phyloP scores from a whole-genome alignment of 345 rosid genomes.

The Triadica sebifera region DNA sequence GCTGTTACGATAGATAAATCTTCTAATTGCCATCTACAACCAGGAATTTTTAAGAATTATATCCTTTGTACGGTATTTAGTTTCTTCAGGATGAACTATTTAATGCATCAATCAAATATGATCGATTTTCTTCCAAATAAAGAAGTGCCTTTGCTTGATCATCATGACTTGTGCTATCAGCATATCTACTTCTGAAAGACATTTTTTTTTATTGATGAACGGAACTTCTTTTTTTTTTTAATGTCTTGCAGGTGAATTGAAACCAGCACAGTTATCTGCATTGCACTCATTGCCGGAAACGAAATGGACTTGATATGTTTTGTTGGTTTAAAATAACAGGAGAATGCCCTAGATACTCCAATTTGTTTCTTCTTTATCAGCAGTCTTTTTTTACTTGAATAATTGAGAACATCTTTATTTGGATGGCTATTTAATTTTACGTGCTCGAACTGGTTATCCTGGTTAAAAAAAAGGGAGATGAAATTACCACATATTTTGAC shows the following conservation, averaged over 20 bases:
- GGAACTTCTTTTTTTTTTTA: not conserved
- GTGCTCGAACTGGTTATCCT: not conserved
- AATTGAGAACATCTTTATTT: not conserved
- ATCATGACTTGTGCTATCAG: not conserved
- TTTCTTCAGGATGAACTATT: not conserved
- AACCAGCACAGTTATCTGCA: not conserved
- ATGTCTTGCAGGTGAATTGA: constrained; percentile 10
- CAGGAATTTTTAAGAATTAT: not conserved
- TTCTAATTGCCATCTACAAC: not conserved
- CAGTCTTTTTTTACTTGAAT: constrained; percentile 3
- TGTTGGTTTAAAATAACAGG: constrained; percentile 6
- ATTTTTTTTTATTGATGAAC: no score
- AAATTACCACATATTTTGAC: not conserved
- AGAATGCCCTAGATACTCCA: constrained; percentile 12
- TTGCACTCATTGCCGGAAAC: not conserved
- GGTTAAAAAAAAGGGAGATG: no score
- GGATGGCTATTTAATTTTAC: not conserved
- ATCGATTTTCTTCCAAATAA: not conserved
- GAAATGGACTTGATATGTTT: not conserved
- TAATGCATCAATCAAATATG: not conserved
- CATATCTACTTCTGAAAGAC: not conserved
- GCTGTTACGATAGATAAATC: not conserved
- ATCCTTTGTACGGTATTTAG: not conserved
- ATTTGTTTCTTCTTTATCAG: not conserved
- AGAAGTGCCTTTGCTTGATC: not conserved